Base-by-base conservation (phyloP, 1,139 yeast genomes). In the Protomyces gravidus region DNA sequence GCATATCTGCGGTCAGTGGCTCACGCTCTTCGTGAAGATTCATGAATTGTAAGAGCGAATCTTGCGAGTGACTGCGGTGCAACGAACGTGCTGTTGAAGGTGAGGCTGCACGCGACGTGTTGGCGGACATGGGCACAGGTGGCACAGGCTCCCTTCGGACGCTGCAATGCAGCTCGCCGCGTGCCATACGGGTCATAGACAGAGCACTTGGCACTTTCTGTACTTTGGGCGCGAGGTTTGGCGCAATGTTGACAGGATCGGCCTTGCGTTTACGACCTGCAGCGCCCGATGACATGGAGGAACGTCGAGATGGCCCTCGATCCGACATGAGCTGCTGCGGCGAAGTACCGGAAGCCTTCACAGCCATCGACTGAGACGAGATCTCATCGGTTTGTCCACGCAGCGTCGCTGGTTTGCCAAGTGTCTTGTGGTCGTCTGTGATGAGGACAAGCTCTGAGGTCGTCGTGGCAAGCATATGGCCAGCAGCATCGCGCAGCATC, bases 391-490 rank as follows among this genome's bases (percentile, higher is more conserved):
- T 39, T n/a, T 11, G 9, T 19, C 15, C 11, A 2, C 11, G 25
- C 7, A 21, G 47, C n/a, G n/a, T 13, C 21, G 19, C 19, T n/a
- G 42, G 42, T 17, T 36, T 36, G 19, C 60, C 49, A 11, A 74
- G 68, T 30, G 80, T 80, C 73, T 86, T 85, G 77, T 92, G 94
- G 70, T 95, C 85, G 72, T 92, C 97, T 83, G 94, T 89, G 59
- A 90, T 89, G 82, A 88, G 83, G 30, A 92, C 87, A 1, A 89
- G 82, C 5, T 84, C 76, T 0, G 95, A 80, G 6, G 85, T 71
- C 42, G 83, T 82, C 67, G 84, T 85, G 11, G 92, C 97, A 25
- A 90, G 79, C 5, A 89, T 77, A 27, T 76, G 75, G 45, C 84
- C 86, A 9, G 74, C 69, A 60, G 75, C 69, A 70, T 90, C 82